A percentile compares a stretch with the other conserved stretches of the same genome.
These are phyloP conservation scores for Inosperma sp. DNA, from an alignment of 768 basidiomycete genomes.

Conservation along the genomic window DNA sequence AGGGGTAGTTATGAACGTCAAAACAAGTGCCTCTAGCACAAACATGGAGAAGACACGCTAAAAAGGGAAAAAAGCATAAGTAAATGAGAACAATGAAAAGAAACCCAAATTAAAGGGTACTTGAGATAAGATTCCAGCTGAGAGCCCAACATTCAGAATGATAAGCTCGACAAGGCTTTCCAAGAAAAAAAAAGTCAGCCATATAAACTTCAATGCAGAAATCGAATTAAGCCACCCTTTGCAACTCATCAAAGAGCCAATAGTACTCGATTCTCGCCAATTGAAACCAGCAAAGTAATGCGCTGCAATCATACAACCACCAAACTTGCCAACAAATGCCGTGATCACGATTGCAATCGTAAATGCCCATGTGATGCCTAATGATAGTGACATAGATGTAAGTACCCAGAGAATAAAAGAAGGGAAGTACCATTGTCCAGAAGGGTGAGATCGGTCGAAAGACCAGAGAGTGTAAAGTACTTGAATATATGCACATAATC, in stretches of 20 bases:
- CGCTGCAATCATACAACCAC: too few species aligned
- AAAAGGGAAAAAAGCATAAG: constrained; percentile 52
- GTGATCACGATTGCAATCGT: constrained; percentile 72
- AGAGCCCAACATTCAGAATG: too few species aligned
- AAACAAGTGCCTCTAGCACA: too few species aligned
- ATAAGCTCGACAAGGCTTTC: background rate
- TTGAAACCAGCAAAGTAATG: too few species aligned
- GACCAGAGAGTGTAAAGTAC: constrained; percentile 94
- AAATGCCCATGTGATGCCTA: constrained; percentile 83
- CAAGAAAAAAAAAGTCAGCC: constrained; percentile 38
- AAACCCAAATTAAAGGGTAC: constrained; percentile 25
- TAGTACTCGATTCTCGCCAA: too few species aligned
- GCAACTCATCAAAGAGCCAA: too few species aligned
- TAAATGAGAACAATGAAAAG: background rate
- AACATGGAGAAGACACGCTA: too few species aligned
- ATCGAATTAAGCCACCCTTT: constrained; percentile 83
- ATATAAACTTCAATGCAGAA: constrained; percentile 95
- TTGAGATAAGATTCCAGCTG: constrained; percentile 68
- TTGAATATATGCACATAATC: constrained; percentile 24
- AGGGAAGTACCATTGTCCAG: constrained; percentile 87
- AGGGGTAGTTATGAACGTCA: too few species aligned
- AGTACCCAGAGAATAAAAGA: constrained; percentile 78
- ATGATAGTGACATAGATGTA: constrained; percentile 50
- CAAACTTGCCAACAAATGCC: too few species aligned
- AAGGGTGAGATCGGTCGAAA: too few species aligned